A percentile compares a stretch with the other conserved stretches of the same genome.
Evolutionary conservation across 225 moss, liverwort and hornwort genomes (phyloP).

Genomic region (Physcomitrium patens): DNA sequence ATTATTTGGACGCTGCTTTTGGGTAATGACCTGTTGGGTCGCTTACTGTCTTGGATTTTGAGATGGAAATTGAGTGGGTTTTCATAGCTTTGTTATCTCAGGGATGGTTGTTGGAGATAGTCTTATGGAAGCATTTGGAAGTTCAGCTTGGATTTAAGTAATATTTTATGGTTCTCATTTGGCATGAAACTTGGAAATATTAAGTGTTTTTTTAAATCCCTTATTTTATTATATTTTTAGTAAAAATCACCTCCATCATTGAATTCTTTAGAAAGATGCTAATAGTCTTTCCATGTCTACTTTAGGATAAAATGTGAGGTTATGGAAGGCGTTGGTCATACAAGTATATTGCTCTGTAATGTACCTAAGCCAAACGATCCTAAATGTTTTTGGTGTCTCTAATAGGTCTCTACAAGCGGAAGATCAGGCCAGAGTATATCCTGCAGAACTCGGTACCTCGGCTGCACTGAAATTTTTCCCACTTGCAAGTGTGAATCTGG

Average conservation of each 20-base stretch:
- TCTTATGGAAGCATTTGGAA: conserved; percentile 7
- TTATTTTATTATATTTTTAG: no score
- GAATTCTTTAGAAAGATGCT: conserved; percentile 10
- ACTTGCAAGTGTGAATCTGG: conserved; percentile 63
- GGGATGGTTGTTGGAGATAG: conserved; percentile 12
- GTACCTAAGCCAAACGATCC: neutral
- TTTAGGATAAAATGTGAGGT: conserved; percentile 4
- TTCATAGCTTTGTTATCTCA: neutral
- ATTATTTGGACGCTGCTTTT: conserved; percentile 56
- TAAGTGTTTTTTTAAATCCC: no score
- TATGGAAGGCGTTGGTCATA: neutral
- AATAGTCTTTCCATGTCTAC: neutral
- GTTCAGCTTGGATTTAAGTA: no score
- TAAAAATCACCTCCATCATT: neutral
- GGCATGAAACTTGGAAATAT: no score
- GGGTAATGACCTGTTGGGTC: conserved; percentile 39
- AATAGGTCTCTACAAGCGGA: conserved; percentile 38
- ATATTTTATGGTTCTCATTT: neutral
- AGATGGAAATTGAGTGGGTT: conserved; percentile 10
- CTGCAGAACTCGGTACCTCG: conserved; percentile 42
- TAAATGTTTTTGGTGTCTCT: conserved; percentile 14
- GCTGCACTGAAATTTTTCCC: conserved; percentile 52
- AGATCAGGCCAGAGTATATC: conserved; percentile 35
- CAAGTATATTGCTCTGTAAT: conserved; percentile 11
- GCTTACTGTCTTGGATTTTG: conserved; percentile 1